Conservation (phyloP, 2,329 filamentous ascomycete genomes). For the Cordyceps fumosorosea region DNA sequence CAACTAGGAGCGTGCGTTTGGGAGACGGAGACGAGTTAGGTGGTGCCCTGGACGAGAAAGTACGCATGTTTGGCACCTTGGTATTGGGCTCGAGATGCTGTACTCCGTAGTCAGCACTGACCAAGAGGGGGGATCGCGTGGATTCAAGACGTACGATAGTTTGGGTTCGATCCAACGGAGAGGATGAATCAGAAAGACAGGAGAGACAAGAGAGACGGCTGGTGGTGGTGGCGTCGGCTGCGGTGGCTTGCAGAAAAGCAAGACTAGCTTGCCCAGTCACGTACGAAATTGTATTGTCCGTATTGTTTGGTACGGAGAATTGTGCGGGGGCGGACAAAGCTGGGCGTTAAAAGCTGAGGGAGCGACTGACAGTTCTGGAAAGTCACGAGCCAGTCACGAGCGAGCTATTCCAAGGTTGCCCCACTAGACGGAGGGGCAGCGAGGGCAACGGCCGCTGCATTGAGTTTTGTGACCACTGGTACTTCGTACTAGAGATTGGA, state of each 20-base stretch:
- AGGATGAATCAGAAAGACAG: not conserved
- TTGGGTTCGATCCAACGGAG: not conserved
- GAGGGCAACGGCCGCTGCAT: not conserved
- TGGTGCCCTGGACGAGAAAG: not conserved
- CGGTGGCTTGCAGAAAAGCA: constrained; percentile 1
- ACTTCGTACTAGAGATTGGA: not conserved
- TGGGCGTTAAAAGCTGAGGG: not conserved
- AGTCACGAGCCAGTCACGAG: constrained; percentile 9
- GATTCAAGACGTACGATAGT: not conserved
- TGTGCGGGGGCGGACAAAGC: not conserved
- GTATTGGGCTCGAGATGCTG: not conserved
- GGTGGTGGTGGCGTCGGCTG: not conserved
- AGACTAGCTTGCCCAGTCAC: not conserved
- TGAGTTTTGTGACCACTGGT: not conserved
- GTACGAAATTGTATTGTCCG: not conserved
- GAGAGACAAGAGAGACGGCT: not conserved
- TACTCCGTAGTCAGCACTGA: not conserved
- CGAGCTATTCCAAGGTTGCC: constrained; percentile 1
- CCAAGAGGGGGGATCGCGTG: not conserved
- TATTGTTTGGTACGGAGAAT: not conserved
- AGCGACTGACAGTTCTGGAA: not conserved
- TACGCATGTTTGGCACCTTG: no score
- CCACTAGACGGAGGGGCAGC: constrained; percentile 2
- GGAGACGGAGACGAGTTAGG: not conserved
- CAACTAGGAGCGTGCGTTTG: no score